Evolutionary conservation across 73 alveolate genomes (phyloP).

Genomic region (Symbiodinium natans): DNA sequence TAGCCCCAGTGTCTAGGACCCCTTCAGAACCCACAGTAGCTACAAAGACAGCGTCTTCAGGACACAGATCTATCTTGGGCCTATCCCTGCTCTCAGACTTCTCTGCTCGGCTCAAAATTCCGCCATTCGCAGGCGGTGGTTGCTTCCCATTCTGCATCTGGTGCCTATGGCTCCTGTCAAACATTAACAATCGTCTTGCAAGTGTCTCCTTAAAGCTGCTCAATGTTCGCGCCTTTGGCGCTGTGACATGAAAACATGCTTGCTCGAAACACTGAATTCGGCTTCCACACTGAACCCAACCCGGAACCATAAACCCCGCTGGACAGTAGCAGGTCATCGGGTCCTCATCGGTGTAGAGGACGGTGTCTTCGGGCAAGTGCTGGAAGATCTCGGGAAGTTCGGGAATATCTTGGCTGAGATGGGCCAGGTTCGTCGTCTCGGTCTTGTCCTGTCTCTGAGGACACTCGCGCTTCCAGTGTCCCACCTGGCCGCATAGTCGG

Average conservation of each 20-base stretch:
- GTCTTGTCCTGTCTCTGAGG: background rate
- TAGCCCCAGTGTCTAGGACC: background rate
- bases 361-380: background rate
- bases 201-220: background rate
- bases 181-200: background rate
- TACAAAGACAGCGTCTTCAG: background rate
- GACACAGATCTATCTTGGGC: background rate
- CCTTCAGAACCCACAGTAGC: background rate
- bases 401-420: too few relatives aligned
- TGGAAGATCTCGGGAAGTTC: background rate
- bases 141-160: too few relatives aligned
- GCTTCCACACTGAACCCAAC: too few relatives aligned
- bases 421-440: background rate
- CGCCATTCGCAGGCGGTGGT: background rate
- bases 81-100: background rate
- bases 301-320: background rate
- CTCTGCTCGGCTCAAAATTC: background rate
- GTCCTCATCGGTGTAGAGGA: too few relatives aligned
- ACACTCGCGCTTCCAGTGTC: slow-evolving; percentile 31
- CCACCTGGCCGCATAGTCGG: background rate
- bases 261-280: background rate
- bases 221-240: background rate
- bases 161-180: background rate
- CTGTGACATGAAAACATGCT: background rate
- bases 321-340: background rate